A percentile compares a stretch with the other conserved stretches of the same genome.
phyloP scores from a whole-genome alignment of 1,139 yeast genomes.

The Blastobotrys buckinghamii region DNA sequence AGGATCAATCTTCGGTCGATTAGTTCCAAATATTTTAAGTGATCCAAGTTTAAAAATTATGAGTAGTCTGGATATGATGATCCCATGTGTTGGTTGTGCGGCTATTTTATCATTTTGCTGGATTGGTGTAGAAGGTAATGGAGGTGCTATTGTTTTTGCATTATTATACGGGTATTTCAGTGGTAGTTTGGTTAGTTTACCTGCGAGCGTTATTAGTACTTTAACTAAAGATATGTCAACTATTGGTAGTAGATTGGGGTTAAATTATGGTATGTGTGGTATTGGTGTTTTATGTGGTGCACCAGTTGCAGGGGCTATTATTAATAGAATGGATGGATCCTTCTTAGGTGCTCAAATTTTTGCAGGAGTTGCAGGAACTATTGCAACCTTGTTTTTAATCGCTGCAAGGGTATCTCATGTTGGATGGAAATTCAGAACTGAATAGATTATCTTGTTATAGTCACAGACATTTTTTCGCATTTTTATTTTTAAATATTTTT shows the following conservation, averaged over 20 bases:
- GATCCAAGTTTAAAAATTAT: slow-evolving; percentile 29
- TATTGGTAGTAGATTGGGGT: slow-evolving; percentile 48
- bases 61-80: slow-evolving; percentile 44
- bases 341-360: slow-evolving; percentile 21
- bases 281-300: slow-evolving; percentile 49
- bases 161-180: slow-evolving; percentile 47
- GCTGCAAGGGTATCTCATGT: slow-evolving; percentile 41
- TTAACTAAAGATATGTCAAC: slow-evolving; percentile 43
- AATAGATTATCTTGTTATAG: too few species aligned
- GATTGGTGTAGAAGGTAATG: slow-evolving; percentile 38
- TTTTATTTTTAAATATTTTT: too few species aligned
- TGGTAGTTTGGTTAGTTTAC: slow-evolving; percentile 41
- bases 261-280: slow-evolving; percentile 50
- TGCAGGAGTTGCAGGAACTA: slow-evolving; percentile 16
- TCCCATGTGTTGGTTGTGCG: slow-evolving; percentile 27
- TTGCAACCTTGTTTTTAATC: slow-evolving; percentile 47
- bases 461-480: too few species aligned
- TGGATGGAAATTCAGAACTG: slow-evolving; percentile 4
- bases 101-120: slow-evolving; percentile 29
- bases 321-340: slow-evolving; percentile 20
- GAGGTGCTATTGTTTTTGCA: slow-evolving; percentile 39
- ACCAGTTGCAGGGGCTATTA: slow-evolving; percentile 50
- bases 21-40: slow-evolving; percentile 43
- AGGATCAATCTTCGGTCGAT: slow-evolving; percentile 45
- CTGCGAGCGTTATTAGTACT: slow-evolving; percentile 41